Base-by-base conservation (phyloP, 164 flowering plant species). In the Kingdonia uniflora region DNA sequence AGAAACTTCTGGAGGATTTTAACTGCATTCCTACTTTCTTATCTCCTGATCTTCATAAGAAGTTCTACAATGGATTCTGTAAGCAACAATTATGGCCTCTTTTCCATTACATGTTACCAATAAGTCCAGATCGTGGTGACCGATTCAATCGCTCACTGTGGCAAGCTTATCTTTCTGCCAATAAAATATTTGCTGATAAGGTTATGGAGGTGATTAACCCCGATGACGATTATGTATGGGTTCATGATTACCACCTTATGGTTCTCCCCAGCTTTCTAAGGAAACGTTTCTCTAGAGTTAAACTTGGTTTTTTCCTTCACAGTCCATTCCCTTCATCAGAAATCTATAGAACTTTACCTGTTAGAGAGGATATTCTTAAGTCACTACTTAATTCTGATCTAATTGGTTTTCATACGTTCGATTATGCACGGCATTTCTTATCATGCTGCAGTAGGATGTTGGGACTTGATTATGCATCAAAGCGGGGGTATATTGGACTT, bases 321-420 rank as follows among this genome's bases (percentile, higher is more conserved):
- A 89, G 95, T 44, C 97, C 91, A 26, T 89, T 89, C 65, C 97
- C 95, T 25, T 84, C 95, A 14, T 89, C 95, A 2, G 95, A 86
- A 68, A 89, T 89, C 23, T 85, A 80, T 23, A 56, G 89, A 58
- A 85, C 89, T 6, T 69, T 82, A 47, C 90, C 95, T n/a, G 89
- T 85, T 35, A 71, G 87, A 45, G 87, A 85, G 65, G 95, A 85
- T 52, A 74, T 85, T 52, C 56, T 85, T 50, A 77, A 71, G 68
- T 87, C 81, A 19, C 57, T 85, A 55, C 68, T 85, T 49, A 85
- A 85, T 49, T 70, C 78, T 45, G 95, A 85, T 66, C 63, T 85
- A 17, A 71, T 85, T 57, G 89, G 95, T 59, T 85, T 85, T 58
- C 95, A 85, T 42, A 82, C 95, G n/a, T 82, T 85, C 69, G 89